phyloP scores from a whole-genome alignment of 2,329 filamentous ascomycete species.

The Fusarium sp. region DNA sequence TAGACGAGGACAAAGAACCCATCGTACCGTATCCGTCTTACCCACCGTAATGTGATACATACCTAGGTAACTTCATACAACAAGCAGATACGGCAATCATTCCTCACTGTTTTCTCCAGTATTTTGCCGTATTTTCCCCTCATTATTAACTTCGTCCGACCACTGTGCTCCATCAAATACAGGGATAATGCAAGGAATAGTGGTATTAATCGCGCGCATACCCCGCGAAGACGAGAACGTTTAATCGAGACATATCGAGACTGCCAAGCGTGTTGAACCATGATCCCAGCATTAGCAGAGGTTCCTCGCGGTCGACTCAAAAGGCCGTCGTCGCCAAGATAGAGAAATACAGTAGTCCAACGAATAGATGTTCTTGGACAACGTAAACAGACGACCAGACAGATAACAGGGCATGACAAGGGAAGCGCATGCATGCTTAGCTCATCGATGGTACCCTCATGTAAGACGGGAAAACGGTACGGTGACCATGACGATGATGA shows the following conservation, averaged over 20 bases:
- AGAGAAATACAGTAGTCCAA: slow-evolving; percentile 1
- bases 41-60: slow-evolving; percentile 9
- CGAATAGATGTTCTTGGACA: background rate
- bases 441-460: background rate
- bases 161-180: slow-evolving; percentile 22
- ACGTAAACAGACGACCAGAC: background rate
- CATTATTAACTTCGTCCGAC: slow-evolving; percentile 15
- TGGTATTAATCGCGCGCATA: slow-evolving; percentile 27
- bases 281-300: slow-evolving; percentile 11
- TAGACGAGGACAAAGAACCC: background rate
- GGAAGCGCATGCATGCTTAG: slow-evolving; percentile 19
- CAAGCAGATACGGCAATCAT: background rate
- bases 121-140: slow-evolving; percentile 16
- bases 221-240: slow-evolving; percentile 30
- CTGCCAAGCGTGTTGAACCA: slow-evolving; percentile 28
- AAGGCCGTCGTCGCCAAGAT: slow-evolving; percentile 6
- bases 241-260: slow-evolving; percentile 27
- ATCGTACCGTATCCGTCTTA: background rate
- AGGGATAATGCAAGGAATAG: slow-evolving; percentile 38
- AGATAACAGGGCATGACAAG: slow-evolving; percentile 21
- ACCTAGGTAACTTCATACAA: background rate
- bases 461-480: slow-evolving; percentile 20
- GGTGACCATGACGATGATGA: slow-evolving; percentile 19
- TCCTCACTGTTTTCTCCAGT: slow-evolving; percentile 11
- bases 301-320: background rate